Evolutionary conservation across 192 early-diverging fungal genomes (phyloP).

Genomic region (Cladochytrium replicatum): DNA sequence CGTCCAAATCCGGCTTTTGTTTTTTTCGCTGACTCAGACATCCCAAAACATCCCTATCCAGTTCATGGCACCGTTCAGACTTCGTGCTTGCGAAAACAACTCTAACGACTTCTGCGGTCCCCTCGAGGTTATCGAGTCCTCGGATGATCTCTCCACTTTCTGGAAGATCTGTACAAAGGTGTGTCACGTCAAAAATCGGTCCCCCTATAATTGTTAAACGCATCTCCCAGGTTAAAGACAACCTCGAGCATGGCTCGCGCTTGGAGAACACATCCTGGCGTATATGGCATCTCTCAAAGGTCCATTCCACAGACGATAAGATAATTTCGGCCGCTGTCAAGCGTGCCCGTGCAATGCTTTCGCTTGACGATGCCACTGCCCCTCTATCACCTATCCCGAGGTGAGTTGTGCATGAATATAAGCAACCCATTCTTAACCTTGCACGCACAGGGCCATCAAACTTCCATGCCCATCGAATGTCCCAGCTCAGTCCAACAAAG

Average conservation of each 20-base stretch:
- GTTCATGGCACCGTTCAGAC: too few species aligned
- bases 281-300: constrained; percentile 64
- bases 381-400: too few species aligned
- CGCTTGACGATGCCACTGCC: too few species aligned
- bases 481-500: too few species aligned
- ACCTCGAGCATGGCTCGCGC: constrained; percentile 69
- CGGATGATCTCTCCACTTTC: constrained; percentile 63
- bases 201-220: background rate
- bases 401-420: too few species aligned
- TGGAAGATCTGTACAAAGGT: constrained; percentile 76
- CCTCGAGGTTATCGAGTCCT: constrained; percentile 60
- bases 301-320: background rate
- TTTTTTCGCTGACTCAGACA: too few species aligned
- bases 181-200: too few species aligned
- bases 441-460: too few species aligned
- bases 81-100: constrained; percentile 16
- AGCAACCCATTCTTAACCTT: too few species aligned
- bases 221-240: constrained; percentile 54
- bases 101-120: constrained; percentile 60
- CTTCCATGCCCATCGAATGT: too few species aligned
- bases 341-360: background rate
- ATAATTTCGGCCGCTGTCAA: background rate
- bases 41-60: too few species aligned
- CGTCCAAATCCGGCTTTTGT: too few species aligned
- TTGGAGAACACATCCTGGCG: constrained; percentile 80